Evolutionary conservation across 306 rosid species (phyloP).

Genomic region (Adenanthera pavonina): DNA sequence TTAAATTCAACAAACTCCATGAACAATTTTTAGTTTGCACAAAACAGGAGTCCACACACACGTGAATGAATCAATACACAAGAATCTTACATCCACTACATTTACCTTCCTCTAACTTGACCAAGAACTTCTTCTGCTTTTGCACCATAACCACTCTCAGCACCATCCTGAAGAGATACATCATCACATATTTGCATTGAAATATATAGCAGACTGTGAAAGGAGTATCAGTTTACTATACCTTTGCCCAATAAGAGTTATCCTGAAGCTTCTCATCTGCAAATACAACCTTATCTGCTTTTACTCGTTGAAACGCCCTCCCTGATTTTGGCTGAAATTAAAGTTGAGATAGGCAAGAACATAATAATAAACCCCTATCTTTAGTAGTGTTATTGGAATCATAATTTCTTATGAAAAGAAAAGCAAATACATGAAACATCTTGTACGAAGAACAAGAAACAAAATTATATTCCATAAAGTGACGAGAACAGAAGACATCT

Average conservation of each 20-base stretch:
- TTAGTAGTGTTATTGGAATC: background rate
- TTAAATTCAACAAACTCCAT: background rate
- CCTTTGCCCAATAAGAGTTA: constrained; percentile 98
- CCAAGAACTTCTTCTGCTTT: constrained; percentile 93
- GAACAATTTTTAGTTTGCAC: background rate
- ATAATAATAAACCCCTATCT: constrained; percentile 11
- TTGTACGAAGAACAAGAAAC: too few relatives aligned
- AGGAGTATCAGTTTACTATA: constrained; percentile 41
- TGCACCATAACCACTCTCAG: constrained; percentile 91
- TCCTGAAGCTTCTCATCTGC: constrained; percentile 77
- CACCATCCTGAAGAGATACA: constrained; percentile 74
- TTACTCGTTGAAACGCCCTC: constrained; percentile 79
- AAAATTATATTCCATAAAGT: too few relatives aligned
- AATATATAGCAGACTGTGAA: constrained; percentile 1
- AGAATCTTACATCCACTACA: background rate
- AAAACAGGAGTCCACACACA: background rate
- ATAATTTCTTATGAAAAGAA: background rate
- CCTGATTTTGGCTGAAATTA: constrained; percentile 64
- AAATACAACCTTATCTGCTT: constrained; percentile 62
- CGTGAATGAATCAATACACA: constrained; percentile 1
- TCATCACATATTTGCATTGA: constrained; percentile 11
- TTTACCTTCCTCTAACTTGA: constrained; percentile 92
- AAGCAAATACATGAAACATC: too few relatives aligned
- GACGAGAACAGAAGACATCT: too few relatives aligned
- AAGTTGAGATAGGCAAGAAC: constrained; percentile 22